A percentile compares a stretch with the other conserved stretches of the same genome.
Conservation (phyloP, 2,329 filamentous ascomycete species). For the Cytospora chrysosperma region DNA sequence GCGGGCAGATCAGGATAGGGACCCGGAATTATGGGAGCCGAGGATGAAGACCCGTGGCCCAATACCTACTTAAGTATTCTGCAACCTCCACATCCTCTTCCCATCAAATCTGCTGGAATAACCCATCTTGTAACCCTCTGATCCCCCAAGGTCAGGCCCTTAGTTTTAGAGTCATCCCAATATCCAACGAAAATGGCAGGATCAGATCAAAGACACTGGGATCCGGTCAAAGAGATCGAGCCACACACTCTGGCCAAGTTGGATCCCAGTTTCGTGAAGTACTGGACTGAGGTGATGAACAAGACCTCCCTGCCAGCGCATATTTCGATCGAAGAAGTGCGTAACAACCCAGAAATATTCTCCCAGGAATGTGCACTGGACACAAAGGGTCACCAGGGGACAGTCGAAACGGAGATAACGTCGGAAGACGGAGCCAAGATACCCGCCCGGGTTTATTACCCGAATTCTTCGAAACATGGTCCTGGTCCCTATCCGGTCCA, state of each 20-base stretch:
- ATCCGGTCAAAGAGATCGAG: conserved; percentile 29
- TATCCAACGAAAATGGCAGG: not conserved
- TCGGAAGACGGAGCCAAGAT: conserved; percentile 34
- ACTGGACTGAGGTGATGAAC: conserved; percentile 29
- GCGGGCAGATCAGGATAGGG: too few species aligned
- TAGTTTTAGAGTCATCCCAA: not conserved
- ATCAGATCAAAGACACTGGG: not conserved
- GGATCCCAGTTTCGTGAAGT: conserved; percentile 34
- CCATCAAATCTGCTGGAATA: not conserved
- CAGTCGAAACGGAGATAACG: conserved; percentile 29
- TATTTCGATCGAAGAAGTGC: conserved; percentile 32
- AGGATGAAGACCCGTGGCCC: too few species aligned
- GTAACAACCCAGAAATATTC: conserved; percentile 32
- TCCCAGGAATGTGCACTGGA: conserved; percentile 31
- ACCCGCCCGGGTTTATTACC: conserved; percentile 35
- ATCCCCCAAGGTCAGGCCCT: not conserved
- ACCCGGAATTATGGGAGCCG: too few species aligned
- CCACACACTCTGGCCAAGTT: conserved; percentile 31
- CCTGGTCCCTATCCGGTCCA: conserved; percentile 36
- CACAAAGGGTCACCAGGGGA: conserved; percentile 31
- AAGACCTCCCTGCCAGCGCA: conserved; percentile 25
- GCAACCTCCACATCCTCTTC: too few species aligned
- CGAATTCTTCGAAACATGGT: conserved; percentile 32
- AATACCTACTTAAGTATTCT: too few species aligned
- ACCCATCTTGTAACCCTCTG: not conserved